Evolutionary conservation across 2,329 filamentous ascomycete species (phyloP), one percentile per base, ranked within the genome.

Genomic region (Cryphonectria carpinicola): DNA sequence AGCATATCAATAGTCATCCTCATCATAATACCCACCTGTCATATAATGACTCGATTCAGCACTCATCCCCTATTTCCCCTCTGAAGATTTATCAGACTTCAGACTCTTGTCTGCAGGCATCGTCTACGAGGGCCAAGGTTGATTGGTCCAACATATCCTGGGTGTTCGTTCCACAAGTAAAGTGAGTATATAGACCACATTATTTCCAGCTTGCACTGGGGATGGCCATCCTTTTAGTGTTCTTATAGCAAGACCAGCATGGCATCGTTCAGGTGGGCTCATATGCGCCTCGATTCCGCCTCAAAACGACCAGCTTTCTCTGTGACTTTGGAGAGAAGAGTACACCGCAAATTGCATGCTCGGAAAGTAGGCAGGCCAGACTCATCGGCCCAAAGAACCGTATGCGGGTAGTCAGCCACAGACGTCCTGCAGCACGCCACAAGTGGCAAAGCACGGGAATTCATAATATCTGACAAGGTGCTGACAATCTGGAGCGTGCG

Each of bases 121-220:
- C 41, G 87, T 88, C 7, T 90, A 88, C 67, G 92, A 92, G 6
- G 92, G 94, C n/a, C 46, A 3, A n/a, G 4, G 52, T 14, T 14
- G 11, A 2, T 28, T 28, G 28, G 11, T n/a, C 52, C 10, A 14
- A 14, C 52, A 56, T 28, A 10, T 28, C 25, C 43, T 46, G 43
- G 14, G 43, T 5, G 43, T 46, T 19, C 17, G 3, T 46, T 19
- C 14, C 43, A 46, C 14, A 11, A 39, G 37, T 39, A 28, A 28
- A 28, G 28, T 28, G 2, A 28, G 28, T 28, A 28, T 28, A 28
- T 28, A 28, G 28, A 28, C 28, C 28, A 28, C 28, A 28, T 28
- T 28, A 28, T 28, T 28, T 28, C 28, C 28, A 28, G 28, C 28
- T 28, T 28, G 28, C 28, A 2, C 28, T 28, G 28, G 28, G 28